Evolutionary conservation across 2,329 filamentous ascomycete genomes (phyloP), one percentile per base, ranked within the genome.

Genomic region (Capronia coronata): DNA sequence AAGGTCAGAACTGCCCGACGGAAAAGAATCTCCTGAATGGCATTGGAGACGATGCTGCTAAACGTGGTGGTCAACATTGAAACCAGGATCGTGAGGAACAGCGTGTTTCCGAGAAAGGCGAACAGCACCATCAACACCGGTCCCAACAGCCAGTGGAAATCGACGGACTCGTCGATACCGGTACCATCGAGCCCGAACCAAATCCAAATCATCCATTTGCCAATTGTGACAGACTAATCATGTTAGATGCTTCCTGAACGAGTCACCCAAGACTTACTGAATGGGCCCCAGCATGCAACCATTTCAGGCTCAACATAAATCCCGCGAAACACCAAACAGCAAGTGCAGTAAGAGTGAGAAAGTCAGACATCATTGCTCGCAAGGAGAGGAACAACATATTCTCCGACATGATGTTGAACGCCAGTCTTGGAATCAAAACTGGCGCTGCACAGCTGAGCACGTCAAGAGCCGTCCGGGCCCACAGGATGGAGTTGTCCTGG

Each of bases 151-250:
- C 80, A 79, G 68, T 94, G 87, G 62, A 93, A 87, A 49, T 87
- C 80, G 18, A 77, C 74, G 61, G 76, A 76, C 50, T 74, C 70
- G 54, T 79, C 73, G 35, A 83, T 81, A 6, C 80, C 80, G 2
- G 76, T 80, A 5, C 79, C 87, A 60, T 93, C 87, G 1, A 94
- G 77, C 1, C 87, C 87, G 62, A 94, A 93, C 87, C 87, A 94
- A 19, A 94, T 90, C 77, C 86, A 93, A 1, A 93, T 77, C 86
- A 94, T 91, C 87, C 87, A 94, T 67, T 90, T 89, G 38, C 81
- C 81, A 54, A 93, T 89, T 1, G 83, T 86, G 67, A 85, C 69
- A 3, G 82, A 67, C 44, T 76, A 29, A 22, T 19, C 2, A 40
- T 13, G 35, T 40, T n/a, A 52, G 40, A n/a, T 2, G 19, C 9